Evolutionary conservation across 2,329 filamentous ascomycete species (phyloP), one percentile per base, ranked within the genome.

Genomic region (Niveomyces coronatus): DNA sequence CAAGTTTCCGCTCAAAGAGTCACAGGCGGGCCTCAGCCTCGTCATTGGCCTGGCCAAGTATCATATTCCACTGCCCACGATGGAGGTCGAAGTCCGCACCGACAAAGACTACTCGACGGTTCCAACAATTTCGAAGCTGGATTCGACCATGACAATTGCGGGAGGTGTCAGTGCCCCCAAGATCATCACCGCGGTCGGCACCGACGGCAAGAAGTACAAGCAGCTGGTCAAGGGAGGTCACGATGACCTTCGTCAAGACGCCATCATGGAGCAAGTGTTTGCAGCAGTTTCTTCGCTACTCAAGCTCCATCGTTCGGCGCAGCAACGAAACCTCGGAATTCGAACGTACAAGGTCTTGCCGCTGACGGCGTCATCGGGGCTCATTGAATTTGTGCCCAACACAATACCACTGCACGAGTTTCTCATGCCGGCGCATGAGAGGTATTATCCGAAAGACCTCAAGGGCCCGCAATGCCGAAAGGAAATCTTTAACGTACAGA

Each of bases 231-330:
- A 98, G 68, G 87, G 87, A 45, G 88, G 91, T 14, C 89, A 89
- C 53, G 91, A 98, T 56, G 89, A 98, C 55, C 72, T 99, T 10
- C 83, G 93, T 8, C 91, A 98, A 63, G 91, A 99, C 53, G 86
- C 89, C 31, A 98, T 78, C 67, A 99, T 99, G 93, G 93, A 98
- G 60, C 91, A 99, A 61, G 91, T 98, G 1, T 99, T 98, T 56
- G 85, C 88, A 42, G 87, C 94, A 60, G 91, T 95, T 16, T 96
- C 87, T 41, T 84, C 85, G 36, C 74, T 98, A 16, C 68, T 99
- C 18, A 84, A 85, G 55, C 80, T 85, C 34, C 87, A 96, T 57
- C 80, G 85, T 39, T 74, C 80, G 10, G 95, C 91, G 3, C 82
- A 87, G 27, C 87, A 94, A 53, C 81, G 91, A 5, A 85, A 85